Evolutionary conservation across 441 rosid genomes (phyloP).

Genomic region (Pelargonium myrrhifolium): DNA sequence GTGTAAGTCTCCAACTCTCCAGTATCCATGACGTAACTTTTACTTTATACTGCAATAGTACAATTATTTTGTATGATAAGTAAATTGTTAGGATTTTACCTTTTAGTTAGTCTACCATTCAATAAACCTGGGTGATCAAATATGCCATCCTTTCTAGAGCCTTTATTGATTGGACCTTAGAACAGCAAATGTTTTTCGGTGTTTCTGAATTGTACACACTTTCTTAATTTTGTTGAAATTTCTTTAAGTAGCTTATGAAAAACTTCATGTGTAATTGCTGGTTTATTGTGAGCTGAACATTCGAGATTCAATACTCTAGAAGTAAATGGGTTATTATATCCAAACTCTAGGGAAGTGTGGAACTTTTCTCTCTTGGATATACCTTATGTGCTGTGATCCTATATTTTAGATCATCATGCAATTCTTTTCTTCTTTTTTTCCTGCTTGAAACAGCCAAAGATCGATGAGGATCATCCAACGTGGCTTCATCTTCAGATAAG

Average conservation of each 20-base stretch:
- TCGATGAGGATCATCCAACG: constrained; percentile 51
- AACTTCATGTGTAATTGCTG: background rate
- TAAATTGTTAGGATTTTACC: background rate
- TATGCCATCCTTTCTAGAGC: background rate
- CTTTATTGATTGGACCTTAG: background rate
- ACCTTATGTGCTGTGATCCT: background rate
- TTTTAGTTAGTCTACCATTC: background rate
- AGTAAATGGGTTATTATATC: background rate
- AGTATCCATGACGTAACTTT: too few species aligned
- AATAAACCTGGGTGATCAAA: background rate
- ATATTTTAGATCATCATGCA: background rate
- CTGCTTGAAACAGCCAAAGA: constrained; percentile 41
- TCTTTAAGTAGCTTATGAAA: background rate
- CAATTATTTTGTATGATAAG: background rate
- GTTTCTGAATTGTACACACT: too few species aligned
- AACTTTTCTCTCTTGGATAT: background rate
- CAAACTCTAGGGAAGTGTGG: background rate
- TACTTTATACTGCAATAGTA: too few species aligned
- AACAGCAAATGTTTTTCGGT: background rate
- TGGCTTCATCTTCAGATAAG: constrained; percentile 61
- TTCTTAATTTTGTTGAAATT: background rate
- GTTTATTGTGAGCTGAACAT: background rate
- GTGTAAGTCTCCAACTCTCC: constrained; percentile 34
- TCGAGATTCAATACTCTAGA: background rate
- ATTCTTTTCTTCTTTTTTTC: background rate